phyloP scores from a whole-genome alignment of 345 rosid species.

The Zanthoxylum bungeanum region DNA sequence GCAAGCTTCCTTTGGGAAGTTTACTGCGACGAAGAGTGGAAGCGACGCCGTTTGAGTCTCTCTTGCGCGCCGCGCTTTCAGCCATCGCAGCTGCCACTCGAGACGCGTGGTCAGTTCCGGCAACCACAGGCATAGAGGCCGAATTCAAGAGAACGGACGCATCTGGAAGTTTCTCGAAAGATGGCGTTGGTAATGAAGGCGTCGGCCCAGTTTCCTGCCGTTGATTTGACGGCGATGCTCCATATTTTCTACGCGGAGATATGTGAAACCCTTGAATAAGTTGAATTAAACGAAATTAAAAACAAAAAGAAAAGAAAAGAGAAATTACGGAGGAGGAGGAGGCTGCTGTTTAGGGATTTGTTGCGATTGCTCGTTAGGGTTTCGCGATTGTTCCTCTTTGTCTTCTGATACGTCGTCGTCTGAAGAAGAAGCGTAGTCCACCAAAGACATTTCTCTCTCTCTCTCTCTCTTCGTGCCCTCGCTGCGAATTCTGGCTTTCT shows the following conservation, averaged over 20 bases:
- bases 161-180: constrained; percentile 67
- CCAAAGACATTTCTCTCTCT: constrained; percentile 49
- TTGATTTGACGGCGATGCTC: constrained; percentile 10
- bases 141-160: constrained; percentile 72
- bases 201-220: constrained; percentile 19
- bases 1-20: constrained; percentile 57
- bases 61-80: constrained; percentile 60
- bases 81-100: constrained; percentile 77
- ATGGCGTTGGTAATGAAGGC: constrained; percentile 13
- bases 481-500: neutral
- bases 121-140: constrained; percentile 24
- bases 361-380: neutral
- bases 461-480: neutral
- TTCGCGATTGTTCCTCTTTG: constrained; percentile 11
- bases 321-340: constrained; percentile 30
- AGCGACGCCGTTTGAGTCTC: constrained; percentile 42
- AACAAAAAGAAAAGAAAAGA: neutral
- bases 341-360: constrained; percentile 19
- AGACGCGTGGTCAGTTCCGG: constrained; percentile 63
- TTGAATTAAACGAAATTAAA: neutral
- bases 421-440: constrained; percentile 68
- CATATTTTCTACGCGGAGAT: constrained; percentile 31
- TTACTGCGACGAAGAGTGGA: constrained; percentile 48
- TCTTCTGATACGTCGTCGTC: constrained; percentile 46
- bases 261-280: constrained; percentile 7